Base-by-base conservation (phyloP, 2,329 filamentous ascomycete genomes). In the Penicillium sclerotigenum region DNA sequence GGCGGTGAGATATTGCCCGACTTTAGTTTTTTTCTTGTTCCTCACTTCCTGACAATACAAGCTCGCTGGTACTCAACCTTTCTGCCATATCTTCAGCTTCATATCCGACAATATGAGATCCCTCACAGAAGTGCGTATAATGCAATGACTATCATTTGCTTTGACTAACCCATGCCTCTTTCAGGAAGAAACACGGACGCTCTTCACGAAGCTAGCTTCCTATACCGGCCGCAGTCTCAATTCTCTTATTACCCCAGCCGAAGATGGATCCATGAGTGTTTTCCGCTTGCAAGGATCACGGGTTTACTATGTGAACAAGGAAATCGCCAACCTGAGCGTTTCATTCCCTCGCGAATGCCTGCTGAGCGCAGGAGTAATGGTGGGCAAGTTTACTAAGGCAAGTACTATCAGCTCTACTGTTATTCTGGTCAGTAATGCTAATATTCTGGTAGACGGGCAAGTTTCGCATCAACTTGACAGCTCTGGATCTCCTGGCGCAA, bases 401-500 rank as follows among this genome's bases (percentile, higher is more conserved):
- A 8, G 33, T 14, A 34, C 2, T 0, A 37, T 8, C 4, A 3
- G 14, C 26, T 31, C 28, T 26, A 16, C 3, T 24, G 8, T 5
- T 20, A 33, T n/a, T 37, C 7, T 26, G 6, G 7, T 31, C 10
- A 22, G 6, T 16, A 8, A 31, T 38, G 14, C 51, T 53, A 53
- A 53, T 18, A 37, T 22, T 1, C 13, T 29, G 14, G 33, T 14
- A 97, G 81, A 90, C 91, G 5, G 91, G 91, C 61, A 97, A 97
- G 75, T 97, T 99, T 79, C 82, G 93, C 51, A 81, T 99, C 53
- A 92, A 97, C 78, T 90, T 97, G 71, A 97, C 93, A 1, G 89
- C 84, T n/a, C 81, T 99, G 56, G 88, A 91, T 61, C 84, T 97
- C 61, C 88, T 99, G 63, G 89, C 92, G 55, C 88, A 90, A 63